Evolutionary conservation across 2,329 filamentous ascomycete species (phyloP), one percentile per base, ranked within the genome.

Genomic region (Colletotrichum sojae): DNA sequence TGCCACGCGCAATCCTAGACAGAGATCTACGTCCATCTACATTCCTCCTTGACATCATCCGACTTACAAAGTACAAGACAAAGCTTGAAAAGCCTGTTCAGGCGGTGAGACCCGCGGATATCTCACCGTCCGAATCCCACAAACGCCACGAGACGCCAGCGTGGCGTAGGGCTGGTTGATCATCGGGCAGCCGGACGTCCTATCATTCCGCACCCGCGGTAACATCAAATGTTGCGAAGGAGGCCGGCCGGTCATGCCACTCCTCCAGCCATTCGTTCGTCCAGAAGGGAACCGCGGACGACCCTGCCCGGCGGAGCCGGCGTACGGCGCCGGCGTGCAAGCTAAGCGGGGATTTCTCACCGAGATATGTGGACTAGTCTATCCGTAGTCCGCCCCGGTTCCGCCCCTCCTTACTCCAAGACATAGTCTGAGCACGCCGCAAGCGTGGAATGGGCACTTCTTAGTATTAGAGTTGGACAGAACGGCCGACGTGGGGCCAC

Each of bases 401-500:
- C 36, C 20, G 27, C 20, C 10, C 36, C 36, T 60, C 25, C 48
- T 1, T 20, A 10, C 5, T 13, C 31, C 55, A 52, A 52, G 57
- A 52, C 46, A 15, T n/a, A 27, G 45, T 52, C 57, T 60, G 43
- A 52, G n/a, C 12, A 43, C 57, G 20, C 15, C 46, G 27, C 16
- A 46, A 5, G 45, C 46, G 31, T n/a, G 51, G 40, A 39, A 31
- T 27, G 45, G 10, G 57, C 36, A 18, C 31, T 43, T 51, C 57
- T 43, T 52, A 31, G 57, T 40, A 43, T 60, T 52, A 52, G 57
- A 52, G 46, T 60, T 43, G 22, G 27, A 15, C 15, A 52, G 36
- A 52, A 60, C 57, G n/a, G 57, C 46, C 46, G 57, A 52, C 46
- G 15, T 43, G 20, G 15, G 18, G 27, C 57, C 57, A 60, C 48